Evolutionary conservation across 2,329 filamentous ascomycete genomes (phyloP).

Genomic region (Aspergillus sp.): DNA sequence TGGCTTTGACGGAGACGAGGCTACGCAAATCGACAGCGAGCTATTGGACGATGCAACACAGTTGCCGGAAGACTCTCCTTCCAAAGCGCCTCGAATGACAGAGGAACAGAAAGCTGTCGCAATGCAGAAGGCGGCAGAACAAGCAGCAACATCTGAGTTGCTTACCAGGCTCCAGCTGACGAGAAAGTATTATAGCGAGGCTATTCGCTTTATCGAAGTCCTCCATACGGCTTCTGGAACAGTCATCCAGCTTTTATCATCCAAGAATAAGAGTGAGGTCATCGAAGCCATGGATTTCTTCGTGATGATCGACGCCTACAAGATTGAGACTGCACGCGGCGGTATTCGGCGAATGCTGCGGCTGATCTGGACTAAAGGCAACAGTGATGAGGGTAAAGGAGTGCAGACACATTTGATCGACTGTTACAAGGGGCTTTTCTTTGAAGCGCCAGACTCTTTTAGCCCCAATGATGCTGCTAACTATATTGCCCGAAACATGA

Average conservation of each 20-base stretch:
- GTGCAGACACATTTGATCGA: conserved; percentile 96
- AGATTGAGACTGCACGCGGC: conserved; percentile 83
- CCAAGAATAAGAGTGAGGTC: conserved; percentile 95
- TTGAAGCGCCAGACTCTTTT: conserved; percentile 86
- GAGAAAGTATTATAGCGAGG: conserved; percentile 86
- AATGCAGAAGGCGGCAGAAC: conserved; percentile 72
- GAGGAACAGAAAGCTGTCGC: conserved; percentile 70
- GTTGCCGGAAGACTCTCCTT: conserved; percentile 57
- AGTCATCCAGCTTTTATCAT: conserved; percentile 81
- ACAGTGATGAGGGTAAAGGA: conserved; percentile 97
- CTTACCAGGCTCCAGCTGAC: conserved; percentile 83
- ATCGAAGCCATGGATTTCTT: conserved; percentile 99
- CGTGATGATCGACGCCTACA: conserved; percentile 89
- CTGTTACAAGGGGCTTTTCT: conserved; percentile 92
- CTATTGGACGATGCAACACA: conserved; percentile 86
- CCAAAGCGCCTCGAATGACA: conserved; percentile 62
- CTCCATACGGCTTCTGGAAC: conserved; percentile 73
- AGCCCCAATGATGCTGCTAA: conserved; percentile 84
- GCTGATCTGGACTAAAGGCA: conserved; percentile 98
- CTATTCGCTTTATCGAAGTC: conserved; percentile 86
- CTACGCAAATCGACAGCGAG: conserved; percentile 66
- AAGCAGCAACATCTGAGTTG: conserved; percentile 80
- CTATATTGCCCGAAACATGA: conserved; percentile 97
- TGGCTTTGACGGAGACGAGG: conserved; percentile 61
- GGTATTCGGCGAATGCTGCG: conserved; percentile 94